Evolutionary conservation across 2,329 filamentous ascomycete species (phyloP), one percentile per base, ranked within the genome.

Genomic region (Botrytis squamosa): DNA sequence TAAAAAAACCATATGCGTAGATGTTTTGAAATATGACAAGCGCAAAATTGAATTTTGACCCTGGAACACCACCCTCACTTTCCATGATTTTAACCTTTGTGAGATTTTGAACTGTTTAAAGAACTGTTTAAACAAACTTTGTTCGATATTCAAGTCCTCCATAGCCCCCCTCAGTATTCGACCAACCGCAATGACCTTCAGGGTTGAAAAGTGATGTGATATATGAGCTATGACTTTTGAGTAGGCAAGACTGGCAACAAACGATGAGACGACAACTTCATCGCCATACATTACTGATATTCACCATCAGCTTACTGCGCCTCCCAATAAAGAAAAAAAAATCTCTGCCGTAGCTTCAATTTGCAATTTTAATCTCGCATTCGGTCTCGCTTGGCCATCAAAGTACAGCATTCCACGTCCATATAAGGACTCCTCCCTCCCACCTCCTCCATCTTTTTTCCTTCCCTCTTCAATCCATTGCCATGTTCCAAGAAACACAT

Each of bases 391-490:
- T 46, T 36, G 4, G 20, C 42, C 63, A 36, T 36, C 42, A 66
- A 66, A 29, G 29, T 66, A 10, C 59, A 40, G 12, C 63, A 33
- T 5, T 36, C 10, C 7, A 46, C 22, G 29, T 49, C 29, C 5
- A 25, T 66, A 66, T 36, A 66, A 66, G 63, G 46, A 36, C 42
- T n/a, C 25, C 20, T 16, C 42, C 42, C 20, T n/a, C 42, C 29
- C 33, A 25, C 29, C 8, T 49, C 12, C 29, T 49, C 36, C 29
- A 1, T 22, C 20, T 49, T 49, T 42, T 49, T 66, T 38, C 12
- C 62, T 66, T 66, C 12, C 29, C 29, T 66, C 63, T 66, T 49
- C 63, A 38, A 66, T 49, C 20, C 42, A 36, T 66, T 49, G 10
- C 29, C 63, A 66, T 29, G 42, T 22, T 33, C 25, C 9, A 64